A percentile compares a stretch with the other conserved stretches of the same genome.
Evolutionary conservation across 2,329 filamentous ascomycete genomes (phyloP).

Genomic region (Apiospora sp.): DNA sequence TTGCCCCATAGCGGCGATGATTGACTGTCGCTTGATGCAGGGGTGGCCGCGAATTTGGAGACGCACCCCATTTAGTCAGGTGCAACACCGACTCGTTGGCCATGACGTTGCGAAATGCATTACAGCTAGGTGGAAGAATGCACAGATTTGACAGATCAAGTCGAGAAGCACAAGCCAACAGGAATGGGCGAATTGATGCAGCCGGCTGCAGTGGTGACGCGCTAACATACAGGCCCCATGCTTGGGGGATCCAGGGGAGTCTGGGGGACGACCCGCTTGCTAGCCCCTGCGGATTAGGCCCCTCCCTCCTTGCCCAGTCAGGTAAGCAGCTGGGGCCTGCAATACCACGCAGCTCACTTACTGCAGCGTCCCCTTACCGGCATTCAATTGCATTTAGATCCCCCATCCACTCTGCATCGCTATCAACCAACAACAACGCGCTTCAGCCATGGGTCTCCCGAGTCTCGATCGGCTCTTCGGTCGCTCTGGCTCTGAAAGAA

Average conservation of each 20-base stretch:
- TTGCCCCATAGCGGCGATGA: no score
- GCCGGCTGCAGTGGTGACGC: neutral
- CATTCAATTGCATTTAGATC: neutral
- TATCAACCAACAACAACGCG: neutral
- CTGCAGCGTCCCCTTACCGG: neutral
- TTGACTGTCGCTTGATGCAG: no score
- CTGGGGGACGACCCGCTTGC: neutral
- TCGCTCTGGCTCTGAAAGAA: no score
- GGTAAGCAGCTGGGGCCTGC: neutral
- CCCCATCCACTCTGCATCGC: neutral
- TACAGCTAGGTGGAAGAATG: neutral
- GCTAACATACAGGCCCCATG: neutral
- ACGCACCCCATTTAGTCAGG: no score
- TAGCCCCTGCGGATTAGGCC: neutral
- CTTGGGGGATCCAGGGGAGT: neutral
- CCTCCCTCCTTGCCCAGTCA: neutral
- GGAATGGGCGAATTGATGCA: neutral
- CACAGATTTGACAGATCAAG: neutral
- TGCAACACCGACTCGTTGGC: no score
- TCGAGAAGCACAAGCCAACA: neutral
- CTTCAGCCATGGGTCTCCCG: neutral
- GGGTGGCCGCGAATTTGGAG: no score
- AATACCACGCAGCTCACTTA: neutral
- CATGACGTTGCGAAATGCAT: neutral
- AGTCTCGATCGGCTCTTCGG: neutral